Percentiles rank a stretch among this genome's conserved stretches.
phyloP scores from a whole-genome alignment of 495 filamentous ascomycete genomes.

The Aspergillus hancockii region DNA sequence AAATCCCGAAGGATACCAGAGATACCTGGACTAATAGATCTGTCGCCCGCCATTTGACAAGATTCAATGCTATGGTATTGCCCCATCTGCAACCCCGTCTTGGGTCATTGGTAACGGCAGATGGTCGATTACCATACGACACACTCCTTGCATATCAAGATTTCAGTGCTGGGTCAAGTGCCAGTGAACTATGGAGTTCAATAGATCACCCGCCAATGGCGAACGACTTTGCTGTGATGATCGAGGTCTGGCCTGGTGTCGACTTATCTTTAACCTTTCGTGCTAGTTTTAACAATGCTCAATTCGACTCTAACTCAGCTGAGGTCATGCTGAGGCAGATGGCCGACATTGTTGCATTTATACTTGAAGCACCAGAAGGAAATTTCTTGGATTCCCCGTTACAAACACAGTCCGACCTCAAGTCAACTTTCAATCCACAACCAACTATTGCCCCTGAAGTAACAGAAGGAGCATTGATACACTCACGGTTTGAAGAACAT shows the following conservation, averaged over 20 bases:
- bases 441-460: conserved; percentile 13
- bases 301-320: conserved; percentile 23
- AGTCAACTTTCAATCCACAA: conserved; percentile 26
- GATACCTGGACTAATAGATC: conserved; percentile 19
- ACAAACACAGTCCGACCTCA: conserved; percentile 14
- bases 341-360: conserved; percentile 24
- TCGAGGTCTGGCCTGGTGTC: conserved; percentile 25
- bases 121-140: conserved; percentile 24
- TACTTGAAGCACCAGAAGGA: conserved; percentile 23
- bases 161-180: conserved; percentile 19
- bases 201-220: conserved; percentile 26
- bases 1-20: conserved; percentile 9
- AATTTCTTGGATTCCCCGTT: conserved; percentile 18
- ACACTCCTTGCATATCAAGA: conserved; percentile 28
- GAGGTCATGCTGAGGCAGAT: conserved; percentile 31
- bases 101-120: conserved; percentile 19
- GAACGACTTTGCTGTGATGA: conserved; percentile 28
- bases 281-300: conserved; percentile 24
- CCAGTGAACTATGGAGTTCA: conserved; percentile 21
- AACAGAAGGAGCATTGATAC: conserved; percentile 17
- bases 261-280: conserved; percentile 26
- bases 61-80: conserved; percentile 21
- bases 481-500: conserved; percentile 32
- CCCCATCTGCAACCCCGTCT: conserved; percentile 24
- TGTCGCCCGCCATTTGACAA: conserved; percentile 21